Base-by-base conservation (phyloP, 2,329 filamentous ascomycete species). In the Penicillium sp. region DNA sequence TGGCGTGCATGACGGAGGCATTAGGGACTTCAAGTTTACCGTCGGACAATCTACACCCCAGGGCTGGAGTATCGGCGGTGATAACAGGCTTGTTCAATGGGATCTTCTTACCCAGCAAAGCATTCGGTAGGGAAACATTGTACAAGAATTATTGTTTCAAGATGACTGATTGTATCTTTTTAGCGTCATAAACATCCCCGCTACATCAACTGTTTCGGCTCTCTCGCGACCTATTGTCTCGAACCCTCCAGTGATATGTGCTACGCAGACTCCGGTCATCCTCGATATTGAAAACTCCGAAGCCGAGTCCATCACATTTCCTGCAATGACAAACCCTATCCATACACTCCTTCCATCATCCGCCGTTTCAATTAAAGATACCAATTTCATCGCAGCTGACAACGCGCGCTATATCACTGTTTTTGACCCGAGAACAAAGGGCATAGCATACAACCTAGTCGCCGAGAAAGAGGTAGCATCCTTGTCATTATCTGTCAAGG, bases 21-120 rank as follows among this genome's bases (percentile, higher is more conserved):
- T 81, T 51, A 72, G 70, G 61, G 77, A 79, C 60, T 81, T 81
- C 66, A 78, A 78, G 62, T 81, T 81, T 62, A 75, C 74, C 7
- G 66, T 71, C 43, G 67, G 70, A 30, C 66, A 66, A 7, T 67
- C 72, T 21, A 66, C 63, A 53, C 64, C 70, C 21, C 75, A 77
- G 61, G 79, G 72, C n/a, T 81, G 79, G 79, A 81, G 79, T 71
- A 75, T 80, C 57, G 79, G 79, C 49, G 76, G 75, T 50, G 79
- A 81, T 66, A 77, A 76, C 59, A 80, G 77, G 62, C 70, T 81
- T 48, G 73, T 81, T 21, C 78, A 81, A 61, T 81, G 79, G 79
- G 76, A 81, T 67, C 63, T 81, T 55, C 69, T 65, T 61, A 76
- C 70, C 21, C 72, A 74, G 55, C 67, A 73, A 60, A 71, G 67